Evolutionary conservation across 495 filamentous ascomycete genomes (phyloP).

Genomic region (Neurospora sp.): DNA sequence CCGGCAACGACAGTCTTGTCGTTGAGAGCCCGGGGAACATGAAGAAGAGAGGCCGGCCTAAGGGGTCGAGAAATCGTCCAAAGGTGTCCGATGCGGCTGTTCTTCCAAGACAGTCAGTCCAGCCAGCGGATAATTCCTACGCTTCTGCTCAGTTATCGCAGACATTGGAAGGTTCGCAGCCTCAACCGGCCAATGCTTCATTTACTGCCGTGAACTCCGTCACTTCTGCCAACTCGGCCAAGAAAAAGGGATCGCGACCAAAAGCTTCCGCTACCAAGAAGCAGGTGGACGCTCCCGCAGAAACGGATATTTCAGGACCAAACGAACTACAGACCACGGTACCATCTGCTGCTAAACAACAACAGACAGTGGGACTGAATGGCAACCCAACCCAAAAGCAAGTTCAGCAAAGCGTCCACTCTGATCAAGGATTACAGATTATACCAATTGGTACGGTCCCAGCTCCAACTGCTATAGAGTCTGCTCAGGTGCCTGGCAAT

Average conservation of each 20-base stretch:
- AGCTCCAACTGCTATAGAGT: slow-evolving; percentile 3
- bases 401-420: background rate
- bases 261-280: slow-evolving; percentile 3
- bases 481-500: background rate
- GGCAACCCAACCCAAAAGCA: background rate
- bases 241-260: slow-evolving; percentile 3
- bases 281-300: background rate
- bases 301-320: background rate
- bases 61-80: slow-evolving; percentile 40
- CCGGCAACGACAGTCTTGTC: background rate
- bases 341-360: background rate
- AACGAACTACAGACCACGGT: background rate
- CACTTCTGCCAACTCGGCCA: background rate
- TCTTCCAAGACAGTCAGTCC: slow-evolving; percentile 3
- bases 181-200: slow-evolving; percentile 6
- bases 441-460: slow-evolving; percentile 2
- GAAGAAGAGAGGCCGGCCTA: slow-evolving; percentile 29
- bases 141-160: slow-evolving; percentile 3
- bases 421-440: slow-evolving; percentile 1
- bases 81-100: slow-evolving; percentile 16
- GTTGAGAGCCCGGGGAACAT: slow-evolving; percentile 15
- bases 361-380: background rate
- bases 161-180: background rate
- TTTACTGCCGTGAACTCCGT: slow-evolving; percentile 19
- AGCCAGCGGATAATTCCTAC: slow-evolving; percentile 1